Base-by-base conservation (phyloP, 805 yeast species). In the Lipomyces mesembrius region DNA sequence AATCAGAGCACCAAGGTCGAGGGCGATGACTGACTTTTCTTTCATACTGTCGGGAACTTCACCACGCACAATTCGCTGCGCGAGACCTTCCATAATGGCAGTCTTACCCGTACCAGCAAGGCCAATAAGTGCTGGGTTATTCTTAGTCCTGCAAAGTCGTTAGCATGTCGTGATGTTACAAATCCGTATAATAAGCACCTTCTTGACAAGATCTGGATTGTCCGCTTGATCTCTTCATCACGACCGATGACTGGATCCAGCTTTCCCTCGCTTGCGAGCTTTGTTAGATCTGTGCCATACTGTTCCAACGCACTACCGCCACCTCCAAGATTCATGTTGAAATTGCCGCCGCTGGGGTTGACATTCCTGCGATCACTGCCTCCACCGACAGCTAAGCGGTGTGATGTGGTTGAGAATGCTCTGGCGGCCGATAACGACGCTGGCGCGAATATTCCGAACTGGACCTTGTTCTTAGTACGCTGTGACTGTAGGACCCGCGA, bases 41-140 rank as follows among this genome's bases (percentile, higher is more conserved):
- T 92, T 91, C 89, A 94, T 88, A 55, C 92, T 86, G 69, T 95
- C 98, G 0, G 98, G 98, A 0, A 94, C 99, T 76, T 93, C 97
- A 12, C 94, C 94, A 64, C 89, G 86, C 8, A 91, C 87, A 60
- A 95, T 93, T 74, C 98, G 82, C 78, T 95, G 98, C 0, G 98
- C 98, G 52, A 95, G 81, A 0, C 98, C 99, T 76, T 95, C 99
- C 86, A 95, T 90, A 65, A 95, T 87, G 6, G 98, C 96, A 0
- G 98, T 95, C 78, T 94, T 94, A 80, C 99, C 99, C 0, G 97
- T 96, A 79, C 99, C 99, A 0, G 99, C 99, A 72, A 90, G 87
- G 69, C 99, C 99, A 54, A 95, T 92, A 63, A 94, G 78, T 0
- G 95, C 97, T 0, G 99, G 99, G 75, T 94, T 94, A 77, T 95